Conservation (phyloP, 2,329 filamentous ascomycete species). For the Zalaria sp. region DNA sequence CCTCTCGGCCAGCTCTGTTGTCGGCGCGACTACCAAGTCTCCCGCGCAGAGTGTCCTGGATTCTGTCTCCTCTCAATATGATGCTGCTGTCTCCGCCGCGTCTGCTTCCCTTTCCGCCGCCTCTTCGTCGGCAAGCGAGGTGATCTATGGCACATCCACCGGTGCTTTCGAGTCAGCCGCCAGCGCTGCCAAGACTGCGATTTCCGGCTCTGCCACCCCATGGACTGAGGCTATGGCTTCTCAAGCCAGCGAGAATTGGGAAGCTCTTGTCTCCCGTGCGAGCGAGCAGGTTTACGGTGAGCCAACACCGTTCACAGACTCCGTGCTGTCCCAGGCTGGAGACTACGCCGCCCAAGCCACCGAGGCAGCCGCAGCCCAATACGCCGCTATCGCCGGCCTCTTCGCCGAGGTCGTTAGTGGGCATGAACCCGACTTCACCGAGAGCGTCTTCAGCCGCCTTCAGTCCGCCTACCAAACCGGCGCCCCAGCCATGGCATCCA, state of each 20-base stretch:
- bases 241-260: conserved; percentile 49
- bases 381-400: conserved; percentile 54
- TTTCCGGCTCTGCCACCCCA: conserved; percentile 33
- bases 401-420: conserved; percentile 64
- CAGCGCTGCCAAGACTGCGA: conserved; percentile 30
- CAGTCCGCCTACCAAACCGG: conserved; percentile 59
- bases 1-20: conserved; percentile 10
- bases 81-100: conserved; percentile 15
- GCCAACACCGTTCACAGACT: conserved; percentile 37
- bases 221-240: conserved; percentile 40
- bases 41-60: conserved; percentile 15
- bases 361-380: conserved; percentile 47
- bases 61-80: conserved; percentile 15
- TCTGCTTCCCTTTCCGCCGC: conserved; percentile 32
- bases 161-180: conserved; percentile 23
- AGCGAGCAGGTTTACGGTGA: conserved; percentile 58
- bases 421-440: conserved; percentile 67
- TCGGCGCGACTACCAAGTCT: conserved; percentile 10
- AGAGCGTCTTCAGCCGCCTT: conserved; percentile 62
- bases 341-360: conserved; percentile 50
- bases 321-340: conserved; percentile 36
- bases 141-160: conserved; percentile 30
- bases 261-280: conserved; percentile 47
- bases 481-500: conserved; percentile 37
- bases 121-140: conserved; percentile 26